A percentile compares a stretch with the other conserved stretches of the same genome.
Evolutionary conservation across 2,329 filamentous ascomycete species (phyloP).

Genomic region (Myriosclerotinia curreyana): DNA sequence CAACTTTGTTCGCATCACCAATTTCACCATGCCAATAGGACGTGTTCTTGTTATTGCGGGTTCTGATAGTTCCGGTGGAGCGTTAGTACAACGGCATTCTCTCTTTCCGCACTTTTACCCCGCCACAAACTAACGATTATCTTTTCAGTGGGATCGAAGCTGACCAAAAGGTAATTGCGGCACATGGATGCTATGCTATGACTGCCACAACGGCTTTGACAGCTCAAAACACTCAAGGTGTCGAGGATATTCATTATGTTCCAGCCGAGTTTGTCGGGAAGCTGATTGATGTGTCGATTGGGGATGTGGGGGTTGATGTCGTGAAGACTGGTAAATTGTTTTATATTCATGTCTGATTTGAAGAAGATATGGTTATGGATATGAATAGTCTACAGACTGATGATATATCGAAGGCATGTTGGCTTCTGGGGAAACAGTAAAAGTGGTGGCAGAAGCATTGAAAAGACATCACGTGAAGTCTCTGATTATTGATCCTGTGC

Average conservation of each 20-base stretch:
- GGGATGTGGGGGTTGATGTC: conserved; percentile 83
- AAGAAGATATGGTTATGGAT: background rate
- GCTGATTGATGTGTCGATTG: conserved; percentile 80
- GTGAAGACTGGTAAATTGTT: conserved; percentile 76
- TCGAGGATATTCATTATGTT: conserved; percentile 74
- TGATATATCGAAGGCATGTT: conserved; percentile 65
- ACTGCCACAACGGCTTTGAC: conserved; percentile 93
- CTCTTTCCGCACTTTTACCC: conserved; percentile 23
- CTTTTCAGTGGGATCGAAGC: conserved; percentile 78
- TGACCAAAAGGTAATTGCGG: conserved; percentile 90
- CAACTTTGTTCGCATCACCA: background rate
- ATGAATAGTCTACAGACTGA: background rate
- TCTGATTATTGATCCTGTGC: conserved; percentile 73
- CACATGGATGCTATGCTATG: conserved; percentile 92
- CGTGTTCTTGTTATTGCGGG: conserved; percentile 68
- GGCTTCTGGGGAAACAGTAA: conserved; percentile 67
- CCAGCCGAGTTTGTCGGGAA: conserved; percentile 76
- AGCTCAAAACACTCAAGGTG: conserved; percentile 89
- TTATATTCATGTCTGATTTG: background rate
- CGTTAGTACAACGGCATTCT: conserved; percentile 51
- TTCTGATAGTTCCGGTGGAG: conserved; percentile 72
- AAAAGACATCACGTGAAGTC: conserved; percentile 53
- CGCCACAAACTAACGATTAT: conserved; percentile 23
- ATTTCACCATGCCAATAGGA: conserved; percentile 37
- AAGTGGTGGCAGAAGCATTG: conserved; percentile 64